phyloP scores from a whole-genome alignment of 768 basidiomycete genomes.

The Rhizopogon vinicolor region DNA sequence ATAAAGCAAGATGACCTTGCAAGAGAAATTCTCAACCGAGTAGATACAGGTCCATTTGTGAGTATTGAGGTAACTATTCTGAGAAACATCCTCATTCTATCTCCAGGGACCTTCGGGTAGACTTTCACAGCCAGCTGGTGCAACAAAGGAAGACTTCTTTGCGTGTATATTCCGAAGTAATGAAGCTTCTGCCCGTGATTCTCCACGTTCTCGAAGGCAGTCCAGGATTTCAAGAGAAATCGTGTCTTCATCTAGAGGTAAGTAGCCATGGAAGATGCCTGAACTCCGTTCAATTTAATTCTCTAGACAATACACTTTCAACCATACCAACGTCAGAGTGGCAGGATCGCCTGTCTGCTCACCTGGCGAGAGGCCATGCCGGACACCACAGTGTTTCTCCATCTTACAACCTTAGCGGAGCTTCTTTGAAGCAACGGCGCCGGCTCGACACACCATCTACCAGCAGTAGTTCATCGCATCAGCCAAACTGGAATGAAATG shows the following conservation, averaged over 20 bases:
- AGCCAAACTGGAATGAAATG: constrained; percentile 54
- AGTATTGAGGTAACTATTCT: not conserved
- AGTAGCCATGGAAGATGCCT: constrained; percentile 5
- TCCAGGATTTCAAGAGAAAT: constrained; percentile 77
- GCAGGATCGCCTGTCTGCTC: constrained; percentile 68
- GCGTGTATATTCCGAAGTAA: constrained; percentile 66
- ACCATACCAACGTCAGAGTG: constrained; percentile 70
- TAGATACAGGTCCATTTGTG: constrained; percentile 79
- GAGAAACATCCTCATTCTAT: constrained; percentile 3
- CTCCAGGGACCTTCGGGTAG: constrained; percentile 69
- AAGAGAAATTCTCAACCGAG: constrained; percentile 68
- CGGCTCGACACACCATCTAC: constrained; percentile 30
- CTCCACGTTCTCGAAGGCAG: constrained; percentile 62
- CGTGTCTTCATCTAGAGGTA: constrained; percentile 67
- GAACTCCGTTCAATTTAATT: constrained; percentile 3
- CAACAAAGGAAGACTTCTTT: constrained; percentile 76
- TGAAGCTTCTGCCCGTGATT: constrained; percentile 45
- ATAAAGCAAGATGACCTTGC: constrained; percentile 72
- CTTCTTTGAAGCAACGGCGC: constrained; percentile 42
- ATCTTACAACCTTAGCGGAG: constrained; percentile 23
- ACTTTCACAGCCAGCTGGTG: constrained; percentile 50
- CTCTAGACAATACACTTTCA: constrained; percentile 51
- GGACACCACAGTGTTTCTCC: constrained; percentile 12
- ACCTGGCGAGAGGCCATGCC: constrained; percentile 34
- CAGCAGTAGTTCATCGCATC: constrained; percentile 7